Evolutionary conservation across 1,139 yeast genomes (phyloP).

Genomic region (Nadsonia commutata): DNA sequence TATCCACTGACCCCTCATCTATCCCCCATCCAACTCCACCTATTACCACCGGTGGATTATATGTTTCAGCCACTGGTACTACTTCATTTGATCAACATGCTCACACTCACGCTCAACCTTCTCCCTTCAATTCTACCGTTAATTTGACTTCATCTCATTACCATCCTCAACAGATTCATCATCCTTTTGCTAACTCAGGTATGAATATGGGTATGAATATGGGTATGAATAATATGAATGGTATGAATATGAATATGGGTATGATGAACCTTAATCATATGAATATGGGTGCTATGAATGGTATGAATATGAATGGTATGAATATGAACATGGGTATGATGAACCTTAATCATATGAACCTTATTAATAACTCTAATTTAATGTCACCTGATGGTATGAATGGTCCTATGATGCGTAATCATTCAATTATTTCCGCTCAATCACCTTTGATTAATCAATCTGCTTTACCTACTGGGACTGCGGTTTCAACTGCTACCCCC

Average conservation of each 20-base stretch:
- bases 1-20: no score
- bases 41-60: no score
- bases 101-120: background rate
- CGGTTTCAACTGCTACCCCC: no score
- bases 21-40: no score
- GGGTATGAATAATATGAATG: background rate
- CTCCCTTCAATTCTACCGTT: background rate
- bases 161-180: background rate
- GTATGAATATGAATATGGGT: background rate
- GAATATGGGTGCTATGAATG: background rate
- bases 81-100: no score
- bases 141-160: background rate
- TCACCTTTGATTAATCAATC: no score
- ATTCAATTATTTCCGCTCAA: no score
- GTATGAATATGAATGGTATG: background rate
- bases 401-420: no score
- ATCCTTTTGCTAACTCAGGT: background rate
- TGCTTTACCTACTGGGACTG: no score
- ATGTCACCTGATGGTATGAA: no score
- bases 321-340: background rate
- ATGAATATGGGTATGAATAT: background rate
- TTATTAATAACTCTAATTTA: no score
- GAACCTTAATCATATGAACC: background rate
- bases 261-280: background rate
- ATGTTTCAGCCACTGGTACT: no score